A percentile compares a stretch with the other conserved stretches of the same genome.
Evolutionary conservation across 31 red algal species (phyloP).

Genomic region (Odonthalia washingtoniensis): DNA sequence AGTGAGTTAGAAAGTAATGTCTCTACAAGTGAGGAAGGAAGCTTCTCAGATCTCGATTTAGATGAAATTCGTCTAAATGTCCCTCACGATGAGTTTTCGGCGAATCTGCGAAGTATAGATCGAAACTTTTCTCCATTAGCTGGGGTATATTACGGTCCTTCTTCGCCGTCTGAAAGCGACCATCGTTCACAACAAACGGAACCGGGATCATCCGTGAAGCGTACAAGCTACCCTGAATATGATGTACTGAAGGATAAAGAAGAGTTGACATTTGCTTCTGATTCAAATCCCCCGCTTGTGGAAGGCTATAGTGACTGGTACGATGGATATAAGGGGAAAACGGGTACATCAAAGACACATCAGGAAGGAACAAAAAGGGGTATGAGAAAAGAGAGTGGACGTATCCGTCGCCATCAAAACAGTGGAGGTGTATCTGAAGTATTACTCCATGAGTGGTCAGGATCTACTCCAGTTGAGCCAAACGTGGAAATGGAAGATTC

Average conservation of each 20-base stretch:
- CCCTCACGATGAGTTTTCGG: conserved; percentile 62
- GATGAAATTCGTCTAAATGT: conserved; percentile 22
- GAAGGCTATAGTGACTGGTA: conserved; percentile 41
- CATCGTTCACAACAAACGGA: conserved; percentile 3
- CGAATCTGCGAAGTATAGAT: conserved; percentile 18
- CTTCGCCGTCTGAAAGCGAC: conserved; percentile 25
- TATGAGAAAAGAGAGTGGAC: background rate
- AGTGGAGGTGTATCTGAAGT: conserved; percentile 59
- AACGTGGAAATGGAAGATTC: conserved; percentile 75
- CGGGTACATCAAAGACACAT: background rate
- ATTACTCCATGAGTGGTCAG: conserved; percentile 70
- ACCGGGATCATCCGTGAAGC: conserved; percentile 1
- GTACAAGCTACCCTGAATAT: conserved; percentile 61
- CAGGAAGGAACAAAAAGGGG: background rate
- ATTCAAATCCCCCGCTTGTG: conserved; percentile 53
- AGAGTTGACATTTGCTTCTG: conserved; percentile 68
- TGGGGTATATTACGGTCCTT: conserved; percentile 66
- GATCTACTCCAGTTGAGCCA: conserved; percentile 63
- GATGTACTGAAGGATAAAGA: conserved; percentile 49
- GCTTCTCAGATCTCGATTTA: conserved; percentile 51
- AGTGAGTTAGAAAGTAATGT: background rate
- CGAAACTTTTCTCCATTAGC: conserved; percentile 47
- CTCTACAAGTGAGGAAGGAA: background rate
- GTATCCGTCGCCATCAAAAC: background rate
- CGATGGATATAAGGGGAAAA: conserved; percentile 5